A percentile compares a stretch with the other conserved stretches of the same genome.
phyloP scores from a whole-genome alignment of 352 stramenopile species.

The Phytopythium vexans region DNA sequence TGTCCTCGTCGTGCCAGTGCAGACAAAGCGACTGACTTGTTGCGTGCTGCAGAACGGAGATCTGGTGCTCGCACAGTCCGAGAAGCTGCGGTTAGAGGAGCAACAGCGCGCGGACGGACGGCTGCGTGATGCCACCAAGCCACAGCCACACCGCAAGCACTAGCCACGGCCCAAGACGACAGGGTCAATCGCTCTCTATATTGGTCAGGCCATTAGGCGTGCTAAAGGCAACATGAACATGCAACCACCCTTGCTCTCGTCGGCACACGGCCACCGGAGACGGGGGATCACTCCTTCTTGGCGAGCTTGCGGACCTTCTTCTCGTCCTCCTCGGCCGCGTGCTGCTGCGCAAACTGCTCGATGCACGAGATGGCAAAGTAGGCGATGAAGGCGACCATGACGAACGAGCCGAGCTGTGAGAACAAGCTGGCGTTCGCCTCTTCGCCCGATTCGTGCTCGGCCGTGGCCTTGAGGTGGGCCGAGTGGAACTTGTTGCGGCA shows the following conservation, averaged over 20 bases:
- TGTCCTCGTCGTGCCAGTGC: not conserved
- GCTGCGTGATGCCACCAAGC: constrained; percentile 18
- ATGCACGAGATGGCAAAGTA: constrained; percentile 91
- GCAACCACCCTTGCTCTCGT: not conserved
- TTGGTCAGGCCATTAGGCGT: not conserved
- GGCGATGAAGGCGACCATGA: constrained; percentile 87
- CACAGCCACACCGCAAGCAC: constrained; percentile 5
- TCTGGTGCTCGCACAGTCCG: constrained; percentile 44
- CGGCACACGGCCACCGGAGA: too few species aligned
- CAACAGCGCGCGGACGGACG: constrained; percentile 58
- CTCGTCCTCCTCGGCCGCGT: constrained; percentile 85
- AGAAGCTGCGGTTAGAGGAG: constrained; percentile 73
- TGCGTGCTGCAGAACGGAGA: constrained; percentile 35
- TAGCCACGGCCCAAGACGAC: not conserved
- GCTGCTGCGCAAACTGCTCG: constrained; percentile 89
- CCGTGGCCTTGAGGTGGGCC: constrained; percentile 48
- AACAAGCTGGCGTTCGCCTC: constrained; percentile 60
- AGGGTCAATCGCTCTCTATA: constrained; percentile 7
- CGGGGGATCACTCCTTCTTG: constrained; percentile 7
- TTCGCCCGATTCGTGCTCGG: constrained; percentile 44
- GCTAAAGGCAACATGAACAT: not conserved
- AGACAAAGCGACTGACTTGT: not conserved
- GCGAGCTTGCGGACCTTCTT: constrained; percentile 81
- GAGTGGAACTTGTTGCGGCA: constrained; percentile 87
- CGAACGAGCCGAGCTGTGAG: constrained; percentile 69